These are phyloP conservation scores for Coemansia sp. DNA, from an alignment of 192 early-diverging fungal genomes.

Conservation along the genomic window DNA sequence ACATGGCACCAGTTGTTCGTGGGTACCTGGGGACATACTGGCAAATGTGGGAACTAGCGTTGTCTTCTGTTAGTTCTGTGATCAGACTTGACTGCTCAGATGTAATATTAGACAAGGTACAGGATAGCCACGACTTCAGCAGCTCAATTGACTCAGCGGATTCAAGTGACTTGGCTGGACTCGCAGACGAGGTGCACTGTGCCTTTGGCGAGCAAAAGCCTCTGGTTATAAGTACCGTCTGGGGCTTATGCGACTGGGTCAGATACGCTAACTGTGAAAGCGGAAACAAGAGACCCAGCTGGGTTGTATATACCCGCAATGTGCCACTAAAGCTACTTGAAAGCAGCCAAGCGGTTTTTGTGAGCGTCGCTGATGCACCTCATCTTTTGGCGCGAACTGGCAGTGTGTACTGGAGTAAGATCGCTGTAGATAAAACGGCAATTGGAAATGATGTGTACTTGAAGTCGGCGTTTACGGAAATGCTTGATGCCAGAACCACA, in stretches of 20 bases:
- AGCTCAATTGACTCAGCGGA: not conserved
- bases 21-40: slow-evolving; percentile 22
- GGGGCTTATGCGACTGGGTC: slow-evolving; percentile 27
- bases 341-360: slow-evolving; percentile 8
- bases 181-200: not conserved
- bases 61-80: not conserved
- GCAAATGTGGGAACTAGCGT: slow-evolving; percentile 38
- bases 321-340: not conserved
- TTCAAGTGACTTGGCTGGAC: not conserved
- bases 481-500: slow-evolving; percentile 1
- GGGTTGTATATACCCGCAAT: slow-evolving; percentile 11
- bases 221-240: slow-evolving; percentile 22
- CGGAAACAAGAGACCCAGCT: not conserved
- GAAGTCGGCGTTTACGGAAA: not conserved
- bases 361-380: slow-evolving; percentile 4
- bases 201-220: not conserved
- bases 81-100: too few species aligned
- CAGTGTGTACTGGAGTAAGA: not conserved
- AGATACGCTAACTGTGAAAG: not conserved
- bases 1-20: not conserved
- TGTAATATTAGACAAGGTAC: not conserved
- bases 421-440: slow-evolving; percentile 14
- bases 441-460: slow-evolving; percentile 1
- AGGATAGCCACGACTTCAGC: not conserved
- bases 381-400: slow-evolving; percentile 6